Evolutionary conservation across 225 moss, liverwort and hornwort genomes (phyloP).

Genomic region (Takakia lepidozioides): DNA sequence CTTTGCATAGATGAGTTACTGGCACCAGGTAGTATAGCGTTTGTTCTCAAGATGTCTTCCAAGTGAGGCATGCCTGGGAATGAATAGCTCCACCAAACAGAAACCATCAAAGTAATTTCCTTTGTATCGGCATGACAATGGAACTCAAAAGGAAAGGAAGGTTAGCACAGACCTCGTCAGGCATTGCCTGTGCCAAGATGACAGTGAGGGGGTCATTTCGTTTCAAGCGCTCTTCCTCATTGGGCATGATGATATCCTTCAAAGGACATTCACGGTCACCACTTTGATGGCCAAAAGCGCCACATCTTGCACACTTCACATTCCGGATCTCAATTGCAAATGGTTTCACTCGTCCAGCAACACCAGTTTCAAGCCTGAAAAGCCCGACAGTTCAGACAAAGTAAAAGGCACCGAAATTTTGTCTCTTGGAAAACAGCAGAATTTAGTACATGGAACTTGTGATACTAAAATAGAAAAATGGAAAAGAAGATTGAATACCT

Average conservation of each 20-base stretch:
- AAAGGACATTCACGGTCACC: conserved; percentile 97
- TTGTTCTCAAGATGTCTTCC: no score
- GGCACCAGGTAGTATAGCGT: no score
- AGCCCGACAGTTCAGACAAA: background rate
- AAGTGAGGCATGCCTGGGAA: no score
- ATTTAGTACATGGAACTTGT: background rate
- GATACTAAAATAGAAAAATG: no score
- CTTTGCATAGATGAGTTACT: no score
- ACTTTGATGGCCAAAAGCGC: conserved; percentile 94
- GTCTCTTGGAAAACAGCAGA: no score
- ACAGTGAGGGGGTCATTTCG: conserved; percentile 89
- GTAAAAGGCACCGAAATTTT: background rate
- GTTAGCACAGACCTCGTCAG: conserved; percentile 73
- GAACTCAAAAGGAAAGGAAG: no score
- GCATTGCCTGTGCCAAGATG: conserved; percentile 73
- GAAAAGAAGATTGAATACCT: conserved; percentile 36
- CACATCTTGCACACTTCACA: conserved; percentile 94
- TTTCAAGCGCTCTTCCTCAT: conserved; percentile 79
- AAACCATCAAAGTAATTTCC: no score
- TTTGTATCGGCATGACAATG: no score
- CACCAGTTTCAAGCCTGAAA: conserved; percentile 84
- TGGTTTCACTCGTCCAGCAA: conserved; percentile 84
- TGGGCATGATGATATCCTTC: conserved; percentile 81
- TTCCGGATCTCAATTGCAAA: conserved; percentile 96
- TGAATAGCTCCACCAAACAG: no score